Conservation (phyloP, 306 rosid genomes). For the Quercus ilex region DNA sequence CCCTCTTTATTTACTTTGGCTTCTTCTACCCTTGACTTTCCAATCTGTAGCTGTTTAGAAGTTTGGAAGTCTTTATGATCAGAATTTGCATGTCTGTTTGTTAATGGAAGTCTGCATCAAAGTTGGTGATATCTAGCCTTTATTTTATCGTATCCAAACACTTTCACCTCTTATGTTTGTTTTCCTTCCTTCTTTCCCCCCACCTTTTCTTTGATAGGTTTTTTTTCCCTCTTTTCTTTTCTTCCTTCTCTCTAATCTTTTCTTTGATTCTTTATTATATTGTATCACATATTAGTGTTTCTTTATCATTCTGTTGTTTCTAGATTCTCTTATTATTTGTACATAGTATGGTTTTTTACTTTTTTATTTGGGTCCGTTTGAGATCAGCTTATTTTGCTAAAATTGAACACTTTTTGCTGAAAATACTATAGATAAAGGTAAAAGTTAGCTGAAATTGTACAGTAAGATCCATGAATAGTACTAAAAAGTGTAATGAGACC, state of each 20-base stretch:
- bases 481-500: too few relatives aligned
- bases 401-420: too few relatives aligned
- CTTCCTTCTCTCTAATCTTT: neutral
- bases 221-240: too few relatives aligned
- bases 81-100: neutral
- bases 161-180: neutral
- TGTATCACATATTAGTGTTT: neutral
- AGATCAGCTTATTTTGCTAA: accelerated
- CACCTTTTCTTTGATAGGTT: too few relatives aligned
- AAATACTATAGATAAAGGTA: too few relatives aligned
- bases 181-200: neutral
- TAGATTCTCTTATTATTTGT: too few relatives aligned
- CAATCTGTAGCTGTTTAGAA: neutral
- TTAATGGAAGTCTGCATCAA: too few relatives aligned
- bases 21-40: neutral
- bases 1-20: neutral
- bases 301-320: too few relatives aligned
- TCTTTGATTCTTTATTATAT: neutral
- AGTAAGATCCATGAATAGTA: too few relatives aligned
- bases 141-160: neutral
- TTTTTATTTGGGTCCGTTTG: too few relatives aligned
- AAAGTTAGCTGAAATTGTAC: too few relatives aligned
- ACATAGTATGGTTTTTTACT: too few relatives aligned
- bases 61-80: neutral
- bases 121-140: neutral